These are phyloP conservation scores for Elongisporangium prolatum DNA, from an alignment of 352 stramenopile genomes.

Conservation along the genomic window DNA sequence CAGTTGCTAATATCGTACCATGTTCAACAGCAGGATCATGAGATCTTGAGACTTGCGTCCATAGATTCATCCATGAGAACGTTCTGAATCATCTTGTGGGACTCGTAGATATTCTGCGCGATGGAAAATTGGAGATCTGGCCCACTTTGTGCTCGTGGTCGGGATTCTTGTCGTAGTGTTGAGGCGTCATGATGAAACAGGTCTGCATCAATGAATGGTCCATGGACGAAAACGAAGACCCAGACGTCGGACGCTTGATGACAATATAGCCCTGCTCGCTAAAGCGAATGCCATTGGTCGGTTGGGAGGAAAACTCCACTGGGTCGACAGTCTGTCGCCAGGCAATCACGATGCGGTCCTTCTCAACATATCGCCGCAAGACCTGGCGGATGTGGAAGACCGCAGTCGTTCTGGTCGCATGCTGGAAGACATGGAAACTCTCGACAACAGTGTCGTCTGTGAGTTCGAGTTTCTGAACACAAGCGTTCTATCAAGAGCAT, in stretches of 20 bases:
- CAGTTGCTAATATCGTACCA: background rate
- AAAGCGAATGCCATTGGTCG: constrained; percentile 44
- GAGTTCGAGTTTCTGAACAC: background rate
- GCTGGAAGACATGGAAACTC: constrained; percentile 3
- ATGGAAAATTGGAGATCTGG: background rate
- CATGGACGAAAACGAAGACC: background rate
- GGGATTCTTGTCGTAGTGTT: background rate
- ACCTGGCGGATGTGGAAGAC: constrained; percentile 5
- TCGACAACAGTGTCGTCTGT: constrained; percentile 2
- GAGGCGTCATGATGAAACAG: background rate
- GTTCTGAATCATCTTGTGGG: background rate
- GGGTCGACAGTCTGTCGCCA: constrained; percentile 57
- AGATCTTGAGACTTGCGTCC: background rate
- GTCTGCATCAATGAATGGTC: background rate
- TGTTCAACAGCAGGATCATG: background rate
- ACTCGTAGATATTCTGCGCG: background rate
- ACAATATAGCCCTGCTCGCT: constrained; percentile 57
- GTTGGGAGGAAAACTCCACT: constrained; percentile 42
- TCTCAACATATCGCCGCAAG: constrained; percentile 12
- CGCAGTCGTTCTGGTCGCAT: constrained; percentile 9
- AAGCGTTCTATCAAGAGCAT: background rate
- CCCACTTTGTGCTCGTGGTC: background rate
- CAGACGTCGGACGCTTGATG: constrained; percentile 25
- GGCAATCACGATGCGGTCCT: constrained; percentile 17
- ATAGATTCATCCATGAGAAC: background rate